A percentile compares a stretch with the other conserved stretches of the same genome.
These are phyloP conservation scores for Sarocladium oryzae DNA, from an alignment of 2,329 filamentous ascomycete genomes.

Conservation along the genomic window DNA sequence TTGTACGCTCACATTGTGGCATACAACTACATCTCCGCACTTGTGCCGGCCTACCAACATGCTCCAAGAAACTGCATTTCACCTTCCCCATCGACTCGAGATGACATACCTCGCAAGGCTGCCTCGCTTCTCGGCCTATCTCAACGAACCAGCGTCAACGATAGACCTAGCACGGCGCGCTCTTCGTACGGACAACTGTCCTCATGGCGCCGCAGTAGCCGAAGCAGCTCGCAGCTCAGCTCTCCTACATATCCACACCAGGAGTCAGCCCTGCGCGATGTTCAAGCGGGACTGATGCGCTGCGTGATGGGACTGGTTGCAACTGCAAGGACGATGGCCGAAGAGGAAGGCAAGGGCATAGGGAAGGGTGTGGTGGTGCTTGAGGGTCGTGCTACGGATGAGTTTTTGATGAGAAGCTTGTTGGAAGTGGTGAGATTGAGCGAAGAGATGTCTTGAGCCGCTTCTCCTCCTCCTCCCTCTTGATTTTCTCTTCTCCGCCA, in stretches of 20 bases:
- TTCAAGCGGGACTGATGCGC: constrained; percentile 42
- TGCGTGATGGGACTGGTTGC: constrained; percentile 46
- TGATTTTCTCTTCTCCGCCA: background rate
- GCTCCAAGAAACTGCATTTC: constrained; percentile 14
- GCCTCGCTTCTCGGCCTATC: constrained; percentile 43
- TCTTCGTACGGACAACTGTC: constrained; percentile 10
- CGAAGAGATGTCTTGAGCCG: constrained; percentile 23
- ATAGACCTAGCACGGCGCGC: background rate
- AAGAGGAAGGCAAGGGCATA: constrained; percentile 22
- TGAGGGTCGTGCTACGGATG: constrained; percentile 27
- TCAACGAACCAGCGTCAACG: background rate
- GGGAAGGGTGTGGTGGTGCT: constrained; percentile 19
- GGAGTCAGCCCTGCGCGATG: constrained; percentile 33
- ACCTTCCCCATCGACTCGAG: constrained; percentile 18
- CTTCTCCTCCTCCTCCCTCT: too few relatives aligned
- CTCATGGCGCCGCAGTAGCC: constrained; percentile 12
- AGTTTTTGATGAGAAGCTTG: constrained; percentile 32
- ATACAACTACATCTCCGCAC: constrained; percentile 48
- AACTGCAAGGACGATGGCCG: constrained; percentile 36
- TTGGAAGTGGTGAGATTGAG: constrained; percentile 36
- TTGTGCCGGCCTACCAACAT: constrained; percentile 17
- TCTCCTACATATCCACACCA: background rate
- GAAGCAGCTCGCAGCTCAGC: constrained; percentile 11
- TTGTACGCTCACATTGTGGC: constrained; percentile 53
- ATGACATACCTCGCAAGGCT: constrained; percentile 45